A percentile compares a stretch with the other conserved stretches of the same genome.
Conservation (phyloP, 345 rosid species). For the Alliaria petiolata region DNA sequence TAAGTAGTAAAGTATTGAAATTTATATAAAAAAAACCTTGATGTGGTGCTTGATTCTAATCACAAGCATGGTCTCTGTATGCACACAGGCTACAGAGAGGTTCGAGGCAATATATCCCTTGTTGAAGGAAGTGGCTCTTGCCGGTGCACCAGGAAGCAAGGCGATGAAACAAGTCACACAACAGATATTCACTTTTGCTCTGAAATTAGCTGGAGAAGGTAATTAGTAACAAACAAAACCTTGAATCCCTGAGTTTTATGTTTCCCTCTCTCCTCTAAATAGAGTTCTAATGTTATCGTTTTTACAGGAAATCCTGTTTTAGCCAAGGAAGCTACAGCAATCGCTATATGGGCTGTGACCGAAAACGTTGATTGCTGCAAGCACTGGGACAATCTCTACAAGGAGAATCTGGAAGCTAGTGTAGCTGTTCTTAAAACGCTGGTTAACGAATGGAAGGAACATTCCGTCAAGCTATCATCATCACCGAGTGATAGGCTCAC, state of each 20-base stretch:
- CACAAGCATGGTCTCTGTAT: background rate
- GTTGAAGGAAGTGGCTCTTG: conserved; percentile 67
- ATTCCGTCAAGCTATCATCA: conserved; percentile 40
- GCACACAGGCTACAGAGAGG: conserved; percentile 72
- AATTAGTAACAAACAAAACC: conserved; percentile 6
- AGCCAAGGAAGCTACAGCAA: conserved; percentile 64
- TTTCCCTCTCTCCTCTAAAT: too few relatives aligned
- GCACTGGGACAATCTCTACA: conserved; percentile 70
- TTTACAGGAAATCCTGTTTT: conserved; percentile 49
- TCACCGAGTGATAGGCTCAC: conserved; percentile 38
- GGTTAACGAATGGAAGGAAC: conserved; percentile 57
- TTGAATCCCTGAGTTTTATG: background rate
- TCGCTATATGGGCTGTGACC: conserved; percentile 56
- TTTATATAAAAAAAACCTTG: background rate
- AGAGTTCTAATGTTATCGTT: background rate
- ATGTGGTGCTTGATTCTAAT: background rate
- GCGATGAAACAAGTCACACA: conserved; percentile 72
- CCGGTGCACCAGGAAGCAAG: conserved; percentile 73
- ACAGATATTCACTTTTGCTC: conserved; percentile 51
- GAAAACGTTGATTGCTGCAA: conserved; percentile 66
- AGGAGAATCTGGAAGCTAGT: conserved; percentile 56
- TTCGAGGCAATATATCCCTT: conserved; percentile 58
- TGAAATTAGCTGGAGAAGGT: conserved; percentile 71
- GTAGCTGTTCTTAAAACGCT: conserved; percentile 50
- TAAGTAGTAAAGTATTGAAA: conserved; percentile 9